Evolutionary conservation across 495 filamentous ascomycete species (phyloP).

Genomic region (Penicillium cinerascens): DNA sequence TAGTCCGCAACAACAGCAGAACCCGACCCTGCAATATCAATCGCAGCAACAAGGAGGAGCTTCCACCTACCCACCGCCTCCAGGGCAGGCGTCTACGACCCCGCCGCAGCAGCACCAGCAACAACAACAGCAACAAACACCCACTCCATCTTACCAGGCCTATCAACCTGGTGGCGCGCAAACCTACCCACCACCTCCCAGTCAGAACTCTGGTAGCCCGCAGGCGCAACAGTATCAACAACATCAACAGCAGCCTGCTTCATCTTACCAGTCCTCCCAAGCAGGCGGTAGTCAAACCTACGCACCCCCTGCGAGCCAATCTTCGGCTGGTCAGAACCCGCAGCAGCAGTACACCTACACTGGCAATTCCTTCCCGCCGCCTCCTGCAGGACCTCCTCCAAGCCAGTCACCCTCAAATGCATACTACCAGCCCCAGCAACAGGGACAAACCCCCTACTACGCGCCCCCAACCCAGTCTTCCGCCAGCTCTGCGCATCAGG

Average conservation of each 20-base stretch:
- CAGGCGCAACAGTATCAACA: background rate
- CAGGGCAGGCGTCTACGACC: constrained; percentile 9
- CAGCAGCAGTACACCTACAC: constrained; percentile 33
- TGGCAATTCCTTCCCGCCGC: constrained; percentile 43
- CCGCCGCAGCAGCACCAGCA: constrained; percentile 15
- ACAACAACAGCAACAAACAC: constrained; percentile 1
- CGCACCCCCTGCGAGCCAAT: constrained; percentile 6
- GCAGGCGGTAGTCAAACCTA: constrained; percentile 3
- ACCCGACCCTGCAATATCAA: constrained; percentile 5
- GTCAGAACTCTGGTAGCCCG: background rate
- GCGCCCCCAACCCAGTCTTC: constrained; percentile 7
- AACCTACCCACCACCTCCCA: constrained; percentile 1
- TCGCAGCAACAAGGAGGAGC: constrained; percentile 2
- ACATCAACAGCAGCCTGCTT: constrained; percentile 1
- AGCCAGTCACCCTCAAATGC: constrained; percentile 29
- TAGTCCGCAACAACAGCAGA: constrained; percentile 10
- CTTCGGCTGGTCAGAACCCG: constrained; percentile 1
- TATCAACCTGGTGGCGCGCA: background rate
- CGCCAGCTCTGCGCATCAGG: constrained; percentile 2
- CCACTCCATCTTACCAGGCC: constrained; percentile 3
- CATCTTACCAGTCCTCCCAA: background rate
- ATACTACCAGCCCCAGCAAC: constrained; percentile 18
- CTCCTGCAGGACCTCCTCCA: constrained; percentile 36
- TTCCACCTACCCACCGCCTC: constrained; percentile 8
- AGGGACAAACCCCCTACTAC: constrained; percentile 10